phyloP scores from a whole-genome alignment of 208 protist genomes.

The Acanthamoeba triangularis region DNA sequence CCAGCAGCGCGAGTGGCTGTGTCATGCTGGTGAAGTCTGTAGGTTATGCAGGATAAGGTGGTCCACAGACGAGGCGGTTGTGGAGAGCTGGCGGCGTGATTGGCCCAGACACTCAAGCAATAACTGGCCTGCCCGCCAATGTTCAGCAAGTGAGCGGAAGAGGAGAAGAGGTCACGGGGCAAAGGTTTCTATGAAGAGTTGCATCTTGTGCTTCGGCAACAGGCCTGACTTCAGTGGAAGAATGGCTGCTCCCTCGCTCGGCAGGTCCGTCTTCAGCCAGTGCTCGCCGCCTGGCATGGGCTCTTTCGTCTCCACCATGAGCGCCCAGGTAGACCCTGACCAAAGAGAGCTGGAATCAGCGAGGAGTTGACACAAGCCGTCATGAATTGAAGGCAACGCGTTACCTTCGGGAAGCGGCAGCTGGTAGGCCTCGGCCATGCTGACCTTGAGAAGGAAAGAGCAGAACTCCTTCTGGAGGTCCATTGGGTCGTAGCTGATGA shows the following conservation, averaged over 20 bases:
- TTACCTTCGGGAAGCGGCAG: slow-evolving; percentile 32
- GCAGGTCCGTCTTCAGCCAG: slow-evolving; percentile 49
- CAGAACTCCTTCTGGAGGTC: slow-evolving; percentile 66
- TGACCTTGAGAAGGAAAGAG: slow-evolving; percentile 68
- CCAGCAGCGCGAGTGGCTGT: too few relatives aligned
- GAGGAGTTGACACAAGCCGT: neutral
- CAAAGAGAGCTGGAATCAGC: neutral
- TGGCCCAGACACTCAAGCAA: too few relatives aligned
- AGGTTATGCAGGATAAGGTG: too few relatives aligned
- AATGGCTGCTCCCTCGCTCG: slow-evolving; percentile 7
- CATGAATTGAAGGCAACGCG: neutral
- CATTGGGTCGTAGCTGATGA: neutral
- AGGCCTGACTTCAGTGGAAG: slow-evolving; percentile 33
- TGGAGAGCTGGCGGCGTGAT: too few relatives aligned
- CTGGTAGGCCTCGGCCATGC: slow-evolving; percentile 70
- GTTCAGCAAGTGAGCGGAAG: too few relatives aligned
- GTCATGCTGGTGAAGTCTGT: too few relatives aligned
- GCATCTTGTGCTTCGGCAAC: neutral
- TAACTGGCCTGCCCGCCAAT: too few relatives aligned
- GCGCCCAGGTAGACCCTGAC: neutral
- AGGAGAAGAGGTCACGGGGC: neutral
- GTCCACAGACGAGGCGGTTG: too few relatives aligned
- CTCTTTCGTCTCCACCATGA: slow-evolving; percentile 65
- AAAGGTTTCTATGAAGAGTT: slow-evolving; percentile 43
- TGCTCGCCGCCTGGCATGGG: slow-evolving; percentile 39